Evolutionary conservation across 2,329 filamentous ascomycete species (phyloP).

Genomic region (Epichloe scottii): DNA sequence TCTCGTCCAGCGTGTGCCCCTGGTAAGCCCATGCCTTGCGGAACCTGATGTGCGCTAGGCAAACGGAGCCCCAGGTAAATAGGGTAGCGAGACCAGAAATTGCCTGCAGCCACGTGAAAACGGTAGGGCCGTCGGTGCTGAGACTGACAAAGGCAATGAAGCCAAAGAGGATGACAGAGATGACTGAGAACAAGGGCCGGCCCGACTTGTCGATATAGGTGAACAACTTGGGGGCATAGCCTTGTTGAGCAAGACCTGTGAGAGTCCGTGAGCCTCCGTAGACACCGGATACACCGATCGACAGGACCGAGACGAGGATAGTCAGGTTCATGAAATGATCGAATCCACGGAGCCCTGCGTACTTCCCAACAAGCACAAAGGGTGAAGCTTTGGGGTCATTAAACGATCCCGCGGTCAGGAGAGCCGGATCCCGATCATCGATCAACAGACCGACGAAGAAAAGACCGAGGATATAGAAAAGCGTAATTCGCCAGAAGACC

Average conservation of each 20-base stretch:
- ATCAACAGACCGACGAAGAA: slow-evolving; percentile 40
- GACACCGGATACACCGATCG: slow-evolving; percentile 45
- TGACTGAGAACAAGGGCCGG: slow-evolving; percentile 39
- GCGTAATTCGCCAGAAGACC: slow-evolving; percentile 46
- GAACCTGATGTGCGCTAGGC: slow-evolving; percentile 52
- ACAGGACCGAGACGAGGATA: slow-evolving; percentile 45
- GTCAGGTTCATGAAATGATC: slow-evolving; percentile 47
- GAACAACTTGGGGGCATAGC: slow-evolving; percentile 44
- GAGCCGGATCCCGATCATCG: slow-evolving; percentile 29
- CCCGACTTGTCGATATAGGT: slow-evolving; percentile 45
- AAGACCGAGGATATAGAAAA: slow-evolving; percentile 42
- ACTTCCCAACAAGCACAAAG: slow-evolving; percentile 44
- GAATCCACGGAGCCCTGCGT: slow-evolving; percentile 38
- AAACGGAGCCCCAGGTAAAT: slow-evolving; percentile 54
- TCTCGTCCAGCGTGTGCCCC: slow-evolving; percentile 50
- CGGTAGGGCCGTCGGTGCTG: slow-evolving; percentile 28
- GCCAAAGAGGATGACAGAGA: slow-evolving; percentile 34
- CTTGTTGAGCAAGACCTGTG: slow-evolving; percentile 45
- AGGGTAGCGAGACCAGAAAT: slow-evolving; percentile 49
- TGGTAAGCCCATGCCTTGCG: slow-evolving; percentile 45
- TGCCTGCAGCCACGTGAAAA: slow-evolving; percentile 51
- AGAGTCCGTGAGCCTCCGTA: slow-evolving; percentile 48
- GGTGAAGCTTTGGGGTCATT: slow-evolving; percentile 30
- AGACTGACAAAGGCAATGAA: slow-evolving; percentile 31
- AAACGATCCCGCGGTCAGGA: slow-evolving; percentile 30